Base-by-base conservation (phyloP, 2,329 filamentous ascomycete genomes). In the Pezicula rhizophila region DNA sequence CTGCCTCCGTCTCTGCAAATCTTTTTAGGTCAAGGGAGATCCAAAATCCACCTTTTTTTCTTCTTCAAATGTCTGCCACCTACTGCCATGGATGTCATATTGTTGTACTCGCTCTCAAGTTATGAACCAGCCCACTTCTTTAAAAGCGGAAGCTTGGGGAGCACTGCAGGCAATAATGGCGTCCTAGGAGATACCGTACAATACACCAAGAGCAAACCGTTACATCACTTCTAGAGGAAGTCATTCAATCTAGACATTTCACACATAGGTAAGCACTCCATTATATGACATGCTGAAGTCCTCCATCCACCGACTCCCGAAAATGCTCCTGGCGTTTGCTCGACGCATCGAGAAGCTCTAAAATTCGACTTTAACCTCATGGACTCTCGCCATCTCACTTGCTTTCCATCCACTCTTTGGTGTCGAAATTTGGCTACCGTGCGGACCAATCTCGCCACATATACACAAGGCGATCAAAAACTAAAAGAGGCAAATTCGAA, bases 321-420 rank as follows among this genome's bases (percentile, higher is more conserved):
- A 52, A 54, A 56, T 57, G 46, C 48, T 54, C 41, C 35, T 52
- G 57, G 57, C 60, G 56, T 59, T 72, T 73, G 74, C 80, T 85
- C 81, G 74, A 84, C 80, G 78, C 79, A 71, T 70, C 70, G 69
- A 55, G 70, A 73, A 74, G 66, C 76, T 71, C 74, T 75, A 42
- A 42, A 26, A 42, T 26, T 42, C 80, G 74, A 80, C 80, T 85
- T 85, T 82, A 85, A 85, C 81, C 81, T 84, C 79, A 75, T 82
- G 78, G 76, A 69, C 69, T 42, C 8, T 28, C 40, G 25, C 20
- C 40, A 68, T 68, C 67, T 64, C 49, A 46, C 44, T 49, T 51
- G 50, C 49, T 49, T 49, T 18, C 68, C 65, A 69, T 70, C 78
- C 78, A 82, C 79, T 82, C 79, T 76, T 83, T 76, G 81, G 81